Base-by-base conservation (phyloP, 805 yeast species). In the Monosporozyma siamensis region DNA sequence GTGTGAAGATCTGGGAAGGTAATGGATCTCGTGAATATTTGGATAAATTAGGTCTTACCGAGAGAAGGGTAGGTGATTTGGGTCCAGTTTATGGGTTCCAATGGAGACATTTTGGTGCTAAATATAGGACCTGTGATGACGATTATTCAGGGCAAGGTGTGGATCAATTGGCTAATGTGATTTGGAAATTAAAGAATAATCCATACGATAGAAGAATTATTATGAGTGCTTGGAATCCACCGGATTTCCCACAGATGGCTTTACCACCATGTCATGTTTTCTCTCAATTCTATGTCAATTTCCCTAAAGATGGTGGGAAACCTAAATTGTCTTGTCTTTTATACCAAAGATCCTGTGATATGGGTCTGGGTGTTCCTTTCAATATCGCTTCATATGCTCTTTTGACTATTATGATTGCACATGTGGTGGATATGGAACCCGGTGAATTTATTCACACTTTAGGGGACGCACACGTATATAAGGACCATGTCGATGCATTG, bases 351-450 rank as follows among this genome's bases (percentile, higher is more conserved):
- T 84, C 95, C n/a, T 90, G 97, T 64, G 99, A 92, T 59, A 89
- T 92, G 96, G 99, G 99, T 0, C 74, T 92, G n/a, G 99, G 99
- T 11, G 97, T 92, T 18, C 99, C 99, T 1, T 92, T 92, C 65
- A 92, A 92, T 60, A 92, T 92, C 56, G 98, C 99, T 0, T 87
- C 97, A 0, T 92, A 92, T 59, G 95, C 98, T 0, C 68, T 92
- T 42, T 70, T 92, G 47, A 89, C 97, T 2, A 81, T 76, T 53
- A 90, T 92, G 97, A 82, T 92, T 49, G 98, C 99, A 2, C 86
- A 85, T 48, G 82, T 92, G n/a, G 88, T 88, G 35, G 95, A 77
- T 50, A 80, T 89, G 85, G 95, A 88, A 51, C 82, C 95, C 47
- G 97, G 97, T 34, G 97, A 89, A 53, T 87, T 92, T 53, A 76